Evolutionary conservation across 805 yeast species (phyloP).

Genomic region (Torulaspora microellipsoides): DNA sequence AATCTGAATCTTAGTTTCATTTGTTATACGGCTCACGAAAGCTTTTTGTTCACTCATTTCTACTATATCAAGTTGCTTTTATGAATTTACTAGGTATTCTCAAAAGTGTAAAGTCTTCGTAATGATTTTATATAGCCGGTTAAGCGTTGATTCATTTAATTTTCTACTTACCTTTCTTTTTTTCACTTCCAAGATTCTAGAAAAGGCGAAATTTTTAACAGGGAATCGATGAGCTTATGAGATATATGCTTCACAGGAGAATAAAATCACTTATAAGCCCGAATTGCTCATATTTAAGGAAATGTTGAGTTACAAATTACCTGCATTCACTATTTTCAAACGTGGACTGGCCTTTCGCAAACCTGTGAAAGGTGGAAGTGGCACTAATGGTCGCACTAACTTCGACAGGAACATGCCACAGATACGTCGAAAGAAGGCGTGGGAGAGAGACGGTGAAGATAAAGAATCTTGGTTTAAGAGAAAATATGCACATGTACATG

Average conservation of each 20-base stretch:
- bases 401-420: slow-evolving; percentile 45
- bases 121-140: too few relatives aligned
- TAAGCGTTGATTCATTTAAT: too few relatives aligned
- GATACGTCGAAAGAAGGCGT: slow-evolving; percentile 46
- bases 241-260: too few relatives aligned
- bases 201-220: too few relatives aligned
- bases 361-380: slow-evolving; percentile 4
- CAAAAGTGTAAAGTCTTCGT: too few relatives aligned
- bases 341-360: slow-evolving; percentile 8
- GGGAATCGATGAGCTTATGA: too few relatives aligned
- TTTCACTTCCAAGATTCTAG: too few relatives aligned
- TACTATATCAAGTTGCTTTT: too few relatives aligned
- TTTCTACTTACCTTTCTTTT: too few relatives aligned
- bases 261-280: too few relatives aligned
- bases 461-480: slow-evolving; percentile 59
- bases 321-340: background rate
- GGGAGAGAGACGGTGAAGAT: slow-evolving; percentile 59
- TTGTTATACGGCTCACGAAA: slow-evolving; percentile 57
- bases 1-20: slow-evolving; percentile 90
- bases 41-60: slow-evolving; percentile 33
- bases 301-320: background rate
- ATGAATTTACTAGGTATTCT: too few relatives aligned
- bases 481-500: slow-evolving; percentile 65
- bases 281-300: background rate
- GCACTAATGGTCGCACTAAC: slow-evolving; percentile 1